phyloP scores from a whole-genome alignment of 257 asterid genomes.

The Rehmannia glutinosa region DNA sequence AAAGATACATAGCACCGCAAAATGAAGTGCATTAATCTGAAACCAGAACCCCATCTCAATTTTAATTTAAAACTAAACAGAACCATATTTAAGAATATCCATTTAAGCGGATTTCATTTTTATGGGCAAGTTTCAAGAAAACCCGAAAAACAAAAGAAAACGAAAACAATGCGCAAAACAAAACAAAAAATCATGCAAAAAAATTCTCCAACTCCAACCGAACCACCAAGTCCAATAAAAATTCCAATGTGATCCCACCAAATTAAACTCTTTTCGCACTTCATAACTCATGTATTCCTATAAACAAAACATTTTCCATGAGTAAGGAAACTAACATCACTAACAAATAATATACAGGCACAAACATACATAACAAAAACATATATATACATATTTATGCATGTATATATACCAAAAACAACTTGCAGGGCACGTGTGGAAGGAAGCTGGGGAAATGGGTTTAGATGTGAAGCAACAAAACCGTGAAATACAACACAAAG shows the following conservation, averaged over 20 bases:
- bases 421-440: slow-evolving; percentile 16
- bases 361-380: not conserved
- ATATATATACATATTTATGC: slow-evolving; percentile 14
- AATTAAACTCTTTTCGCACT: slow-evolving; percentile 18
- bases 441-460: slow-evolving; percentile 30
- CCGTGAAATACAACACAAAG: slow-evolving; percentile 26
- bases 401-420: slow-evolving; percentile 20
- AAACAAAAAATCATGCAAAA: slow-evolving; percentile 8
- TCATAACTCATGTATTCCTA: not conserved
- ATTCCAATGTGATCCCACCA: slow-evolving; percentile 35
- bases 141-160: slow-evolving; percentile 3
- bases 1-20: not conserved
- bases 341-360: not conserved
- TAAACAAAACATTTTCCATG: not conserved
- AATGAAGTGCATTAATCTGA: slow-evolving; percentile 7
- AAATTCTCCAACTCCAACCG: slow-evolving; percentile 2
- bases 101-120: not conserved
- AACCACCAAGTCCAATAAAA: too few relatives aligned
- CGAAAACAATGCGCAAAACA: slow-evolving; percentile 2
- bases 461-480: slow-evolving; percentile 33
- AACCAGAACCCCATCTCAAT: slow-evolving; percentile 12
- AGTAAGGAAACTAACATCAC: too few relatives aligned
- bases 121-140: not conserved
- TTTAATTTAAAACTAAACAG: slow-evolving; percentile 3
- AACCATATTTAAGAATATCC: not conserved